Conservation (phyloP, 345 rosid genomes). For the Hypericum perforatum region DNA sequence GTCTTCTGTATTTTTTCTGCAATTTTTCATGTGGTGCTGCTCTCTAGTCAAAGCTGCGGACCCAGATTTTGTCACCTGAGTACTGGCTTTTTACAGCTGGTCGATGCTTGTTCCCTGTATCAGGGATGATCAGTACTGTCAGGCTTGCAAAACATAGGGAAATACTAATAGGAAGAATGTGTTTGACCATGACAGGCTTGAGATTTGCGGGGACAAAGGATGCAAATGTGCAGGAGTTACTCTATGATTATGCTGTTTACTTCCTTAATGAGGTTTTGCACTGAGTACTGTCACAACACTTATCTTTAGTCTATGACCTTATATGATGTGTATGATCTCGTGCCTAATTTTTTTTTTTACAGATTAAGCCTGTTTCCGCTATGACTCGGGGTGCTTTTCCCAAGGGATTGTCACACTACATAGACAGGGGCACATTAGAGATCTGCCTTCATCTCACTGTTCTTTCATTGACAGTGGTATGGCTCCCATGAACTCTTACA, state of each 20-base stretch:
- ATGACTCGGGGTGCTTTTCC: conserved; percentile 43
- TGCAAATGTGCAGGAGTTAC: conserved; percentile 77
- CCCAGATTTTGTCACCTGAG: too few relatives aligned
- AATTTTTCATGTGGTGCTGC: too few relatives aligned
- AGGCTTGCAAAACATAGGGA: too few relatives aligned
- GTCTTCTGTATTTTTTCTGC: too few relatives aligned
- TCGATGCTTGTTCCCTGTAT: too few relatives aligned
- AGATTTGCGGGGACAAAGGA: conserved; percentile 89
- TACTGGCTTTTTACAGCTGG: too few relatives aligned
- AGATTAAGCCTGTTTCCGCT: conserved; percentile 77
- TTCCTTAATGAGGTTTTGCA: conserved; percentile 77
- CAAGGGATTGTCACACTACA: conserved; percentile 65
- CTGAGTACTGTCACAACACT: conserved; percentile 16
- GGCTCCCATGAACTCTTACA: background rate
- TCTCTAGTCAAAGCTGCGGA: too few relatives aligned
- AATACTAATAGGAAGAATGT: background rate
- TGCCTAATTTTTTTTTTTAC: conserved; percentile 23
- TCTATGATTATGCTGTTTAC: conserved; percentile 65
- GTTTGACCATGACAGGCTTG: conserved; percentile 50
- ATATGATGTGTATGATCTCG: conserved; percentile 7
- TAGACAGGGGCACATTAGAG: conserved; percentile 90
- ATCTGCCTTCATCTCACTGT: conserved; percentile 80
- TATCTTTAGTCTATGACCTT: background rate
- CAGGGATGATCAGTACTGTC: too few relatives aligned
- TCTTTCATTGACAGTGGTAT: conserved; percentile 84